A percentile compares a stretch with the other conserved stretches of the same genome.
These are phyloP conservation scores for Alnus glutinosa DNA, from an alignment of 306 rosid genomes.

Conservation along the genomic window DNA sequence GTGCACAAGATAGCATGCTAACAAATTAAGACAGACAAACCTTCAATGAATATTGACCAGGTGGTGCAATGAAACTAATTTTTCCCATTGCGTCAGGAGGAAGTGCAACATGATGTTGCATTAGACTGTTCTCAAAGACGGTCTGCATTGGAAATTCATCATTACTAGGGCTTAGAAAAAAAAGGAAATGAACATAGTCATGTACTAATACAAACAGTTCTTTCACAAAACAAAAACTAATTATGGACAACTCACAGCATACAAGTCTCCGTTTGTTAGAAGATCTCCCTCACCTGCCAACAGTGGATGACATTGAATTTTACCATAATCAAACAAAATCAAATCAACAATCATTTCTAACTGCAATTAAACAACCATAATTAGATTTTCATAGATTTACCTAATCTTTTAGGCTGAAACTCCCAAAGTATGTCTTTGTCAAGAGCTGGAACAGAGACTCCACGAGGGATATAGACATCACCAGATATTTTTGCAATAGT, in stretches of 20 bases:
- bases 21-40: slow-evolving; percentile 37
- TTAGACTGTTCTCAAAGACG: slow-evolving; percentile 86
- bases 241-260: slow-evolving; percentile 70
- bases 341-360: neutral
- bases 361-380: neutral
- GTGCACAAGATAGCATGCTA: slow-evolving; percentile 7
- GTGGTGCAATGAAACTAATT: slow-evolving; percentile 79
- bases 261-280: slow-evolving; percentile 93
- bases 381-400: slow-evolving; percentile 37
- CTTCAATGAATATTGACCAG: slow-evolving; percentile 95
- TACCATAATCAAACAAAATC: slow-evolving; percentile 10
- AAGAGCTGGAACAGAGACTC: slow-evolving; percentile 95
- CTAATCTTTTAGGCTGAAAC: slow-evolving; percentile 84
- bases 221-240: slow-evolving; percentile 18
- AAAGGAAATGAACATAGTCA: neutral
- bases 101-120: slow-evolving; percentile 89
- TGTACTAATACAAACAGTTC: neutral
- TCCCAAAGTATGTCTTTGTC: slow-evolving; percentile 98
- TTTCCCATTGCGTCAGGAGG: slow-evolving; percentile 99
- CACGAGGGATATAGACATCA: slow-evolving; percentile 99
- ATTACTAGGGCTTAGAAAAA: slow-evolving; percentile 20
- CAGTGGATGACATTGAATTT: slow-evolving; percentile 24
- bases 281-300: slow-evolving; percentile 89
- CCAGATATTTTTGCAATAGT: slow-evolving; percentile 93
- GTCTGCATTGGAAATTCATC: slow-evolving; percentile 53